A percentile compares a stretch with the other conserved stretches of the same genome.
These are phyloP conservation scores for sorghum (Sorghum bicolor) DNA, from an alignment of 176 grass and related monocot species.

Conservation along the genomic window DNA sequence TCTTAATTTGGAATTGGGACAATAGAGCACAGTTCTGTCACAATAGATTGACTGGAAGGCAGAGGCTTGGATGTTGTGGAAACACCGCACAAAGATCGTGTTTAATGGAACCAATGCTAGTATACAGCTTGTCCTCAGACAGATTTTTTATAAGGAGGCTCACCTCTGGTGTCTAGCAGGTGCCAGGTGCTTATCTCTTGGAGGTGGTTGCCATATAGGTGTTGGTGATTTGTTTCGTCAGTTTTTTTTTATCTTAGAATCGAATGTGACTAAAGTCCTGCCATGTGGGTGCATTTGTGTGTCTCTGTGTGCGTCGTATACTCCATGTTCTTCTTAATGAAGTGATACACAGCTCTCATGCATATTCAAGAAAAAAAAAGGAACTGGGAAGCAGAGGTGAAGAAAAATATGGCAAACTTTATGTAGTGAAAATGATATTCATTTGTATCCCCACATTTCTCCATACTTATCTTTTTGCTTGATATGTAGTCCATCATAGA, in stretches of 20 bases:
- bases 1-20: not conserved
- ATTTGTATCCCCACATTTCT: not conserved
- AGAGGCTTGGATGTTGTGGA: not conserved
- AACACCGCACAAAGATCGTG: not conserved
- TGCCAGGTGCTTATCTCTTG: not conserved
- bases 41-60: not conserved
- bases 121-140: not conserved
- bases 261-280: not conserved
- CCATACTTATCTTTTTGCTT: slow-evolving; percentile 7
- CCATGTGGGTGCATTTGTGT: not conserved
- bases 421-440: not conserved
- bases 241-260: not conserved
- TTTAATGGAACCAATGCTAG: not conserved
- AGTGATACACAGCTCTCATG: not conserved
- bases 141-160: not conserved
- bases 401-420: not conserved
- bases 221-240: not conserved
- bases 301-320: not conserved
- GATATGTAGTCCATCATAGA: not conserved
- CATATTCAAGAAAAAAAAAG: not conserved
- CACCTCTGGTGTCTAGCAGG: not conserved
- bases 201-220: not conserved
- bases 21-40: not conserved
- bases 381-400: not conserved
- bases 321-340: not conserved